Base-by-base conservation (phyloP, 2,329 filamentous ascomycete genomes). In the Leptographium flavum region DNA sequence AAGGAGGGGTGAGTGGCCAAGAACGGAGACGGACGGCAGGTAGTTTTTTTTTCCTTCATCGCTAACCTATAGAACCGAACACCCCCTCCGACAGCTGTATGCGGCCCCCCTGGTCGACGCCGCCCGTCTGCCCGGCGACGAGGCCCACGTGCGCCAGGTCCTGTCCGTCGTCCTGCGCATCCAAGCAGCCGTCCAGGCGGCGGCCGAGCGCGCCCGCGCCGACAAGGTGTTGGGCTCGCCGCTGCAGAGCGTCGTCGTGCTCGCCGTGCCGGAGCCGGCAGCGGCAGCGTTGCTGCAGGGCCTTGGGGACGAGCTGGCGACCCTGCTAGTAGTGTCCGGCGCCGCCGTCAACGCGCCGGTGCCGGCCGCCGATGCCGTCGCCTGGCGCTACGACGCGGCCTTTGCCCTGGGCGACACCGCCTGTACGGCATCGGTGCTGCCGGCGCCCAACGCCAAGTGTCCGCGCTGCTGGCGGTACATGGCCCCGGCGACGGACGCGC, bases 401-500 rank as follows among this genome's bases (percentile, higher is more conserved):
- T 67, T 74, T 43, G 66, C 68, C 50, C 59, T 67, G 2, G 55
- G 56, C 28, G 66, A 57, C 33, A 45, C 48, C 6, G 53, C 52
- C 47, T 64, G 63, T 30, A 62, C 53, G 27, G 68, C 67, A 21
- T 61, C 64, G 51, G 67, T 71, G 21, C 52, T 70, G 42, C 69
- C 74, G 47, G 74, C 74, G 1, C 59, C 54, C 53, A 56, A 68
- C 13, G 63, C 70, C 39, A 98, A 96, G 61, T 98, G 92, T 59
- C 71, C 76, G 1, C 71, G 92, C 42, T 98, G 92, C 64, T 98
- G 92, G 92, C 76, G 83, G 50, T 94, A 86, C 60, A 71, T 83
- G 22, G 79, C 83, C n/a, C 67, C 73, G n/a, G 63, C 63, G 40
- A 71, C 81, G 53, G 76, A 83, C 17, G 60, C 66, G 33, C 64